phyloP scores from a whole-genome alignment of 306 rosid genomes.

The Cicer cuneatum region DNA sequence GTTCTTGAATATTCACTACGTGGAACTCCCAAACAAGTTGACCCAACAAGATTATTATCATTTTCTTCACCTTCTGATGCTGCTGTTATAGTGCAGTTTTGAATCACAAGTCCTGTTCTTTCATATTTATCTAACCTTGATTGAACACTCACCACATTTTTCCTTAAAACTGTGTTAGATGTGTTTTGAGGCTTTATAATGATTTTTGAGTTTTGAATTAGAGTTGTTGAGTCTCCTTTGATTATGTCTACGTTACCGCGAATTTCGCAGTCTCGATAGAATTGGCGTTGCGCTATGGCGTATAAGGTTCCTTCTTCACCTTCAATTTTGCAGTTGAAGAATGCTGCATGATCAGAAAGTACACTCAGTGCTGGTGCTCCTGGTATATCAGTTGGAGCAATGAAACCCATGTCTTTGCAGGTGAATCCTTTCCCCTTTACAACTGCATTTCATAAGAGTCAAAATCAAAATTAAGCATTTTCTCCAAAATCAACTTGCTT shows the following conservation, averaged over 20 bases:
- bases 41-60: neutral
- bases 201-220: constrained; percentile 43
- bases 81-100: constrained; percentile 39
- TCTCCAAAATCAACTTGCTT: too few species aligned
- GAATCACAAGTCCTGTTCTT: constrained; percentile 37
- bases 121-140: constrained; percentile 11
- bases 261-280: constrained; percentile 41
- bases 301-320: constrained; percentile 35
- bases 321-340: constrained; percentile 42
- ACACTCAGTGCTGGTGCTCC: constrained; percentile 42
- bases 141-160: constrained; percentile 38
- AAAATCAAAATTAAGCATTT: neutral
- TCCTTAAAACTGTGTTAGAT: neutral
- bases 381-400: constrained; percentile 18
- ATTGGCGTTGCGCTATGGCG: constrained; percentile 46
- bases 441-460: constrained; percentile 36
- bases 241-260: constrained; percentile 20
- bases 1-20: constrained; percentile 32
- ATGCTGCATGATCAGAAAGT: constrained; percentile 41
- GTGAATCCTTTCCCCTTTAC: constrained; percentile 43
- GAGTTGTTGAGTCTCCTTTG: constrained; percentile 40
- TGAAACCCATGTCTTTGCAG: constrained; percentile 45
- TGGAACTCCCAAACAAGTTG: constrained; percentile 33
- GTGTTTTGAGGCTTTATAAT: constrained; percentile 14
- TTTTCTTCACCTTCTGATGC: neutral